Base-by-base conservation (phyloP, 371 early-diverging fungal species). In the Basidiobolus meristosporus region DNA sequence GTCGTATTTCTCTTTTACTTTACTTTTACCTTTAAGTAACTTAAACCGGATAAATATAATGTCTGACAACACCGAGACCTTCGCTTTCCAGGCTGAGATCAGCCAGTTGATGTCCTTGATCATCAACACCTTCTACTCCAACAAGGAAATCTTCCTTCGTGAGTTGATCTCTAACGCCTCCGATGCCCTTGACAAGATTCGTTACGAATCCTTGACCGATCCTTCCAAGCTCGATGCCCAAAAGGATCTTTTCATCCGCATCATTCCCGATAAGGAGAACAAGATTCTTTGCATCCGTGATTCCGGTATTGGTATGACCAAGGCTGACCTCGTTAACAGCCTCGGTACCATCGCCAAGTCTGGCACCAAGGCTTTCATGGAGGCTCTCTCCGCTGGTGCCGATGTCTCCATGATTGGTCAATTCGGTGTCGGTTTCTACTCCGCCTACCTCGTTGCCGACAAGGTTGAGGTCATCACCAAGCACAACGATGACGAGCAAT, bases 341-440 rank as follows among this genome's bases (percentile, higher is more conserved):
- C 72, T 96, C 41, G 97, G 97, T 62, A 86, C 88, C 52, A 91
- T 96, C 47, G 92, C 97, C 58, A 81, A 82, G 63, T 87, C 87
- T 46, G 95, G 93, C 33, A 96, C 93, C 57, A 86, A 85, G 68
- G 75, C 81, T 39, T 91, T 90, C 60, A 87, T 86, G 81, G 90
- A 90, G 70, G 76, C 74, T 20, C 66, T 73, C 38, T 65, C 63
- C 56, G 60, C 64, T 46, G 79, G 80, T 51, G 84, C 78, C 41
- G 83, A 86, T 56, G 81, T 77, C 46, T 73, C 79, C 51, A 77
- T 96, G 77, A 96, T 96, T 62, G 97, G 95, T 50, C 97, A 95
- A 65, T 96, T 96, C 63, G 97, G 97, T 79, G 87, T 96, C 46
- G 97, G 97, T 59, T 93, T 96, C 83, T 96, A 93, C 78, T 87